phyloP scores from a whole-genome alignment of 192 early-diverging fungal genomes.

The Gonapodya sp. region DNA sequence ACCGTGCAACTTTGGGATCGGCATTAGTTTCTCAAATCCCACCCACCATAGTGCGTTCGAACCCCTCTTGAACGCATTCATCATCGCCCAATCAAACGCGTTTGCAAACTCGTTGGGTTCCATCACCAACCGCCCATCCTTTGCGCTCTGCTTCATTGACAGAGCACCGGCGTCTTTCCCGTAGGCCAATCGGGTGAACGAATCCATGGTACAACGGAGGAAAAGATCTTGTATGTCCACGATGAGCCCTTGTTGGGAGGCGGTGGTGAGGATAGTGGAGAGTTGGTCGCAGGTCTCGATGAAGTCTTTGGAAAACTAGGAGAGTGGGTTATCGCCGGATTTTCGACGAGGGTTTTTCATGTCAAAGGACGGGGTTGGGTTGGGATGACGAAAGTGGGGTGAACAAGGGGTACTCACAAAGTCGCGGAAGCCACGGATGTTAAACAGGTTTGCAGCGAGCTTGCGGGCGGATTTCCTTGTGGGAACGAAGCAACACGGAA shows the following conservation, averaged over 20 bases:
- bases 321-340: too few relatives aligned
- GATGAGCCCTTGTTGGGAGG: not conserved
- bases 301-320: not conserved
- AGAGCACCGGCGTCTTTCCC: not conserved
- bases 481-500: not conserved
- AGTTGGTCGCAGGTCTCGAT: slow-evolving; percentile 5
- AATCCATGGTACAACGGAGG: not conserved
- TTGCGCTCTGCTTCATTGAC: not conserved
- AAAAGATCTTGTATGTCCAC: slow-evolving; percentile 5
- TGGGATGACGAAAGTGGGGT: too few relatives aligned
- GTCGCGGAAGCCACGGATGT: not conserved
- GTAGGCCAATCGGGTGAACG: slow-evolving; percentile 2
- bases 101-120: not conserved
- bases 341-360: too few relatives aligned
- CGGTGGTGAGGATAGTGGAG: not conserved
- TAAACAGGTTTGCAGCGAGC: slow-evolving; percentile 1
- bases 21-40: not conserved
- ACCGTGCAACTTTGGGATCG: too few relatives aligned
- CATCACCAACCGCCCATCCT: not conserved
- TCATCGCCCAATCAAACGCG: not conserved
- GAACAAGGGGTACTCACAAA: not conserved
- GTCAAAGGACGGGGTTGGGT: too few relatives aligned
- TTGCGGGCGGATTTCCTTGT: not conserved
- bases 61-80: not conserved
- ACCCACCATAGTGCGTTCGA: not conserved